Evolutionary conservation across 1,284 basidiomycete genomes (phyloP).

Genomic region (Grifola frondosa): DNA sequence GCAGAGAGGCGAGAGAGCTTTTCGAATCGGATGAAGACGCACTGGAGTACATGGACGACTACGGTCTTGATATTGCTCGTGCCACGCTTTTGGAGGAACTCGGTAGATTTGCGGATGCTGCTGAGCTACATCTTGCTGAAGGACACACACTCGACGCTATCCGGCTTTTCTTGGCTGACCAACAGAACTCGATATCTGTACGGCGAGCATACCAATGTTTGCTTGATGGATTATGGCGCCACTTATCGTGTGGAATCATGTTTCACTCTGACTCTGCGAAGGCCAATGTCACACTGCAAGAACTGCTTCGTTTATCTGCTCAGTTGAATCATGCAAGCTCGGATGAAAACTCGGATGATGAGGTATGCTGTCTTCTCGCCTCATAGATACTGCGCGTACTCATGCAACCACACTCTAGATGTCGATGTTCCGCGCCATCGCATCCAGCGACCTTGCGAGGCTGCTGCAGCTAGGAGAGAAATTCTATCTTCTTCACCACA

Average conservation of each 20-base stretch:
- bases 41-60: slow-evolving; percentile 57
- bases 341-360: slow-evolving; percentile 10
- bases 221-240: slow-evolving; percentile 29
- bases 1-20: slow-evolving; percentile 47
- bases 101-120: slow-evolving; percentile 50
- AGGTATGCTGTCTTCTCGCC: slow-evolving; percentile 14
- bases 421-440: slow-evolving; percentile 44
- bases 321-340: slow-evolving; percentile 1
- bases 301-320: slow-evolving; percentile 12
- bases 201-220: slow-evolving; percentile 22
- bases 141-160: slow-evolving; percentile 52
- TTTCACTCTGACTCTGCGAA: slow-evolving; percentile 8
- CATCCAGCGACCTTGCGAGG: slow-evolving; percentile 15
- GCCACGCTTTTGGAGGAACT: slow-evolving; percentile 48
- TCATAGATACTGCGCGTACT: not conserved
- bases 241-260: slow-evolving; percentile 27
- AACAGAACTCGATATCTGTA: slow-evolving; percentile 11
- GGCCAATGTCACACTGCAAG: slow-evolving; percentile 7
- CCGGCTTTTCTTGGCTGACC: slow-evolving; percentile 41
- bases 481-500: slow-evolving; percentile 25
- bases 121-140: slow-evolving; percentile 52
- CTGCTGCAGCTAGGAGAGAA: slow-evolving; percentile 30
- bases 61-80: slow-evolving; percentile 52
- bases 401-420: slow-evolving; percentile 14
- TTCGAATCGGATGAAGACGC: slow-evolving; percentile 54